These are phyloP conservation scores for Sequoiadendron giganteum DNA, from an alignment of 75 land plant genomes.

Conservation along the genomic window DNA sequence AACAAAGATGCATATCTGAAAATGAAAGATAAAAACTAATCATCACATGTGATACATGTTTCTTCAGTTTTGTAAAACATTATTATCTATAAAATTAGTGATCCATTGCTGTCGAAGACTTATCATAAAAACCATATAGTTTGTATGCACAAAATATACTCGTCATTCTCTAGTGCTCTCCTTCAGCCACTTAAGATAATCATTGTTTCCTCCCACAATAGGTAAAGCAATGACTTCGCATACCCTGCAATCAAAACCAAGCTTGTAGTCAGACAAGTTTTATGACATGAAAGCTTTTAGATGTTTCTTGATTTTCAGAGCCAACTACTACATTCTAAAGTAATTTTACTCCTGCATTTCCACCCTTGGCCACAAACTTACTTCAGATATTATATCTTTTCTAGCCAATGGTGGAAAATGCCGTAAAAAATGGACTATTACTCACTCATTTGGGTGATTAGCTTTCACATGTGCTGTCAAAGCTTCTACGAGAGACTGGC, in stretches of 20 bases:
- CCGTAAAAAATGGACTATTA: background rate
- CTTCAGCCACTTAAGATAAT: slow-evolving; percentile 88
- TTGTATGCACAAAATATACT: background rate
- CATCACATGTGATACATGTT: background rate
- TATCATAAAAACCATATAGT: background rate
- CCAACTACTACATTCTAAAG: no score
- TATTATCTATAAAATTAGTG: background rate
- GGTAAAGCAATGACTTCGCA: slow-evolving; percentile 95
- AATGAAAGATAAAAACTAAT: background rate
- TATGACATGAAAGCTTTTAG: slow-evolving; percentile 5
- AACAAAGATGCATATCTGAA: background rate
- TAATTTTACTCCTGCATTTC: no score
- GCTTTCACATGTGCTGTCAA: slow-evolving; percentile 83
- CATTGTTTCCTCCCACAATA: slow-evolving; percentile 75
- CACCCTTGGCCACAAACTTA: no score
- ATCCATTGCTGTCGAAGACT: background rate
- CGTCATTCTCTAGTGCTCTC: slow-evolving; percentile 61
- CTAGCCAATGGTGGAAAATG: background rate
- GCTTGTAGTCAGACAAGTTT: background rate
- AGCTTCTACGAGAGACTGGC: slow-evolving; percentile 68
- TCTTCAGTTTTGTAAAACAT: background rate
- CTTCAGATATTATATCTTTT: background rate
- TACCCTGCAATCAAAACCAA: slow-evolving; percentile 41
- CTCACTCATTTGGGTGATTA: slow-evolving; percentile 94
- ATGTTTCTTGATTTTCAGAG: background rate